These are phyloP conservation scores for Penicillium verrucosum DNA, from an alignment of 2,329 filamentous ascomycete genomes.

Conservation along the genomic window DNA sequence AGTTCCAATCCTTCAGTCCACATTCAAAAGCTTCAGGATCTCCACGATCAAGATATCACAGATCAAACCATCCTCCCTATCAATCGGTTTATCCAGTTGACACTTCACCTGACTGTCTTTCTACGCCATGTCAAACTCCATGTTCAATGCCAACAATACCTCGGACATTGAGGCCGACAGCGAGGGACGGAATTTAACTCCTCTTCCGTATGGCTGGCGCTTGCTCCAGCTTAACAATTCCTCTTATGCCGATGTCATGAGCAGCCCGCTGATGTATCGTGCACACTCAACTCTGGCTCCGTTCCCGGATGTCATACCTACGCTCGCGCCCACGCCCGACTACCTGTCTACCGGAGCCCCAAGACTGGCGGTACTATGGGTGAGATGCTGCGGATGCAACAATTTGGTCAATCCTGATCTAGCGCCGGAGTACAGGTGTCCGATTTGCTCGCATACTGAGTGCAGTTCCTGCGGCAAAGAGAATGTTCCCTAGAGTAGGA, in stretches of 20 bases:
- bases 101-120: not conserved
- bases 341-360: not conserved
- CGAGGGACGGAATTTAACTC: not conserved
- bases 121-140: not conserved
- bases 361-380: slow-evolving; percentile 15
- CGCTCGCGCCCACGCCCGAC: not conserved
- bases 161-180: not conserved
- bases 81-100: not conserved
- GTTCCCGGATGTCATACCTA: not conserved
- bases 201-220: not conserved
- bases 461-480: not conserved
- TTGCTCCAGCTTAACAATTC: not conserved
- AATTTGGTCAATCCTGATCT: slow-evolving; percentile 21
- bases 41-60: too few relatives aligned
- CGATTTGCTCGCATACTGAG: not conserved
- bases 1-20: not conserved
- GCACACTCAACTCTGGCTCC: not conserved
- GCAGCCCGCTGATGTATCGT: too few relatives aligned
- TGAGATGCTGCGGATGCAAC: slow-evolving; percentile 25
- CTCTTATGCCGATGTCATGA: not conserved
- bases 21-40: too few relatives aligned
- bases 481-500: not conserved
- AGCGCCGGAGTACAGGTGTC: not conserved
- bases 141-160: not conserved
- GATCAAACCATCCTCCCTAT: not conserved